Base-by-base conservation (phyloP, 805 yeast species). In the Pichia eremophila region DNA sequence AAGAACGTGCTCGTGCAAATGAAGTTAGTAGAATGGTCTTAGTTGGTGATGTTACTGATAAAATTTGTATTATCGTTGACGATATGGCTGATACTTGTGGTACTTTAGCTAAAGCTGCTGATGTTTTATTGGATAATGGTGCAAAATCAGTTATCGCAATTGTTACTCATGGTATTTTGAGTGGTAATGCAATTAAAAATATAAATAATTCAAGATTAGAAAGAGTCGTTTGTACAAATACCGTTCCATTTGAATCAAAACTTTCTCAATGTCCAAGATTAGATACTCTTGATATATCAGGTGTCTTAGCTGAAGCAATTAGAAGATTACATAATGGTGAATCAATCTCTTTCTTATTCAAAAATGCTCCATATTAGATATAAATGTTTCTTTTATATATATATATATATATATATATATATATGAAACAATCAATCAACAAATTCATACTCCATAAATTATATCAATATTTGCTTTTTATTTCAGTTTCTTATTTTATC, bases 1-100 rank as follows among this genome's bases (percentile, higher is more conserved):
- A 85, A 64, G 95, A 85, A 66, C 74, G 95, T 63, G 86, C 84
- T 25, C 74, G 82, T 53, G 93, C 93, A 29, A 85, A 85, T 61
- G 93, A 85, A 62, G 90, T 85, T 37, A 79, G 86, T 39, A 73
- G 84, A 61, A 85, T 85, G 95, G 90, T 84, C 22, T 71, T 85
- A 45, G 95, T 85, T 44, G 95, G 95, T 60, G 93, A 85, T 67
- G 95, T 85, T 36, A 68, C 81, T 3, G 82, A 77, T 51, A 85
- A 85, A 64, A 72, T 79, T 44, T 85, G 93, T 69, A 71, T 85
- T 47, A 77, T 85, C 56, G 86, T 85, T 41, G 95, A 85, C 67
- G 95, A 85, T 64, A 85, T 85, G 89, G 93, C 93, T 41, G 95
- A 85, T 63, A 85, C 95, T 19, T 85, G 95, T 68, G 95, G 93